Percentiles rank a stretch among this genome's conserved stretches.
Conservation (phyloP, 495 filamentous ascomycete species). For the Corynascus novoguineensis region DNA sequence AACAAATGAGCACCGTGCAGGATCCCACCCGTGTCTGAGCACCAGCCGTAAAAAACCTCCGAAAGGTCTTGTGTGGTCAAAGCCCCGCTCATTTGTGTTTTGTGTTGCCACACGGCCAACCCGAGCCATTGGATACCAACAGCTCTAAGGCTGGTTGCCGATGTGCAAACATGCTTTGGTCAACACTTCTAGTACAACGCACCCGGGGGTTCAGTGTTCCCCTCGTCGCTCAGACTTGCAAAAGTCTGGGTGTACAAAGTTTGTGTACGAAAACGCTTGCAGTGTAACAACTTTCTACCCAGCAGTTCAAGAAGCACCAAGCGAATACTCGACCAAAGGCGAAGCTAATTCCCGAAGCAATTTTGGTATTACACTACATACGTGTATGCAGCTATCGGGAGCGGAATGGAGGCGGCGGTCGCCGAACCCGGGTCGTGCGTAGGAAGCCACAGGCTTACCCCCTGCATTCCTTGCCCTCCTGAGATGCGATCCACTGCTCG, state of each 20-base stretch:
- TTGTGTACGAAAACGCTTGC: too few relatives aligned
- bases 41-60: background rate
- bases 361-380: too few relatives aligned
- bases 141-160: background rate
- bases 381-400: conserved; percentile 5
- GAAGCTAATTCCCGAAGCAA: too few relatives aligned
- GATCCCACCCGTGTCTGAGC: background rate
- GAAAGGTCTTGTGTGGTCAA: background rate
- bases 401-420: background rate
- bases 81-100: background rate
- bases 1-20: background rate
- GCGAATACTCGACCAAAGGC: too few relatives aligned
- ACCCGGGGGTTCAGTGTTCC: background rate
- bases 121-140: background rate
- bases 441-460: conserved; percentile 5
- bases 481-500: conserved; percentile 12
- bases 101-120: conserved; percentile 3
- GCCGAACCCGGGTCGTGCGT: background rate
- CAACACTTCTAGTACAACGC: background rate
- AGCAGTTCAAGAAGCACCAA: too few relatives aligned
- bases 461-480: conserved; percentile 8
- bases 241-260: too few relatives aligned
- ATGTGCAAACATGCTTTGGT: background rate
- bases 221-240: background rate
- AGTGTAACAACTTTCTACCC: too few relatives aligned